These are phyloP conservation scores for Botryotinia narcissicola DNA, from an alignment of 2,329 filamentous ascomycete genomes.

Conservation along the genomic window DNA sequence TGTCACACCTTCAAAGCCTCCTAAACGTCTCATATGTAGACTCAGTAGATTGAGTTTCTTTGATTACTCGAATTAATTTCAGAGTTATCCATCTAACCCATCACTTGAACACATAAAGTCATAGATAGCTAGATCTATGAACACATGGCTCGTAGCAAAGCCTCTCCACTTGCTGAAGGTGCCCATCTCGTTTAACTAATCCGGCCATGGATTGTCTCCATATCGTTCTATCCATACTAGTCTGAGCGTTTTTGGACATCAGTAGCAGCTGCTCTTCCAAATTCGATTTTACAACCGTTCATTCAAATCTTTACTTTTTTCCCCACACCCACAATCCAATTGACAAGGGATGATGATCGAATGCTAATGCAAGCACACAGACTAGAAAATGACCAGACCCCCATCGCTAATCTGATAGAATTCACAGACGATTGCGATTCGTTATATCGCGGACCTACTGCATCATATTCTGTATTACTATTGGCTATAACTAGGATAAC, in stretches of 20 bases:
- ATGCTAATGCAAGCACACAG: slow-evolving; percentile 32
- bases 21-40: not conserved
- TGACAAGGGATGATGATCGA: not conserved
- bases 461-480: not conserved
- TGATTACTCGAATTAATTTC: not conserved
- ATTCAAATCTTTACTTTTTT: not conserved
- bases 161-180: not conserved
- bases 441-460: not conserved
- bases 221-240: not conserved
- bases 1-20: not conserved
- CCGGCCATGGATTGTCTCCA: not conserved
- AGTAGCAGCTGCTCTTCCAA: slow-evolving; percentile 15
- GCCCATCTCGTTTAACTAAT: not conserved
- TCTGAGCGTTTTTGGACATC: slow-evolving; percentile 8
- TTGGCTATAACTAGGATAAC: slow-evolving; percentile 8
- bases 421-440: not conserved
- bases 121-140: slow-evolving; percentile 1
- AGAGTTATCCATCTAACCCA: not conserved
- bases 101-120: slow-evolving; percentile 12
- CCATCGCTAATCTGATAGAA: slow-evolving; percentile 32
- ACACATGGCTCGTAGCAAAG: not conserved
- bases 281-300: slow-evolving; percentile 22
- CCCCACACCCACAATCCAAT: not conserved
- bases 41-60: not conserved
- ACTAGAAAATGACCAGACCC: slow-evolving; percentile 26